Percentiles rank a stretch among this genome's conserved stretches.
Conservation (phyloP, 768 basidiomycete species). For the Pulveroboletus sp. region DNA sequence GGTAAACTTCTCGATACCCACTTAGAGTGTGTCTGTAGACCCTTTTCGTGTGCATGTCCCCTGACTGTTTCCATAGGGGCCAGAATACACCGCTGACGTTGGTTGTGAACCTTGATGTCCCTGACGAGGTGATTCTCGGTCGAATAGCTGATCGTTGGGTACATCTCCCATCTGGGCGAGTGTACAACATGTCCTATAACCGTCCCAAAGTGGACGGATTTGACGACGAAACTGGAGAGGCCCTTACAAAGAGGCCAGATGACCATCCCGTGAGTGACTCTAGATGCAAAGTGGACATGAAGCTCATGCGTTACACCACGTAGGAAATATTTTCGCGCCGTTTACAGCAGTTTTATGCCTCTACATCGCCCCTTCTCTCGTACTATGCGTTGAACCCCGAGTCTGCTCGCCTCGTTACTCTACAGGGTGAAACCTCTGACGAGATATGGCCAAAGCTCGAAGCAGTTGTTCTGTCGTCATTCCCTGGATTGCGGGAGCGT, state of each 20-base stretch:
- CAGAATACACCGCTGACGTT: conserved; percentile 67
- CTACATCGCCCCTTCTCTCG: conserved; percentile 75
- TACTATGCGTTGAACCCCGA: conserved; percentile 51
- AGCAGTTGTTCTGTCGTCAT: conserved; percentile 47
- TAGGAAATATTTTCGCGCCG: conserved; percentile 79
- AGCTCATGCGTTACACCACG: conserved; percentile 1
- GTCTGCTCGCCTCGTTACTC: conserved; percentile 46
- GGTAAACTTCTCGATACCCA: conserved; percentile 73
- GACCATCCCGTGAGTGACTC: conserved; percentile 72
- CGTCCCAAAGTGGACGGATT: conserved; percentile 71
- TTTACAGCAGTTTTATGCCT: conserved; percentile 68
- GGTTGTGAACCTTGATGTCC: conserved; percentile 83
- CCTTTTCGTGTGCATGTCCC: not conserved
- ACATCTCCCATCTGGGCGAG: conserved; percentile 80
- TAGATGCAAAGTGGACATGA: not conserved
- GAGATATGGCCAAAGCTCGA: conserved; percentile 90
- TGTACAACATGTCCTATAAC: conserved; percentile 89
- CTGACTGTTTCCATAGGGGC: conserved; percentile 37
- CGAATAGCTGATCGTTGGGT: conserved; percentile 91
- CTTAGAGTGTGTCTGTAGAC: conserved; percentile 48
- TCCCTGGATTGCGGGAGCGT: conserved; percentile 56
- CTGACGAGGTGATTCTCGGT: conserved; percentile 77
- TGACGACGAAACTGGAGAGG: conserved; percentile 86
- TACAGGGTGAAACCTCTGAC: conserved; percentile 74
- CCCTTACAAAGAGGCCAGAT: conserved; percentile 81